These are phyloP conservation scores for Coelastrella sp. DNA, from an alignment of 139 green algal genomes.

Conservation along the genomic window DNA sequence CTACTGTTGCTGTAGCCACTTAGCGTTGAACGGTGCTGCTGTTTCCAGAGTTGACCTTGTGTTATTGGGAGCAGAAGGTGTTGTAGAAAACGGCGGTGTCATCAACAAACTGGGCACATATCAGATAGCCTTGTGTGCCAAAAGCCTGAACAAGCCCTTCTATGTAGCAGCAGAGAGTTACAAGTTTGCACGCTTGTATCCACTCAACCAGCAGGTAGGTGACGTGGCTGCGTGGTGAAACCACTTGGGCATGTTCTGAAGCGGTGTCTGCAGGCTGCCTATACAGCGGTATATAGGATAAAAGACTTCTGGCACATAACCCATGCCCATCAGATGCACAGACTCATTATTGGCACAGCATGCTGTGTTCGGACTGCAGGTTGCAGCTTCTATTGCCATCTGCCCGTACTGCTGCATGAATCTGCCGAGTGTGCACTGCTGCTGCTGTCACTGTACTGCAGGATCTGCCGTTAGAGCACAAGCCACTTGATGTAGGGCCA, in stretches of 20 bases:
- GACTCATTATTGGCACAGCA: too few relatives aligned
- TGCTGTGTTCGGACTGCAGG: too few relatives aligned
- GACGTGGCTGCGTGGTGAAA: neutral
- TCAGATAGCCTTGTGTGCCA: slow-evolving; percentile 69
- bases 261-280: neutral
- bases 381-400: neutral
- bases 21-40: neutral
- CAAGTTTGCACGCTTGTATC: slow-evolving; percentile 88
- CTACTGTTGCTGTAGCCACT: neutral
- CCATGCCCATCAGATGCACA: too few relatives aligned
- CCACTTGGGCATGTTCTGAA: too few relatives aligned
- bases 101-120: slow-evolving; percentile 97
- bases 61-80: slow-evolving; percentile 93
- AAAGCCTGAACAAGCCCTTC: slow-evolving; percentile 86
- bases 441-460: neutral
- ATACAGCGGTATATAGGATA: neutral
- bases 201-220: slow-evolving; percentile 41
- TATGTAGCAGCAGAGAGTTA: slow-evolving; percentile 97
- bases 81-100: slow-evolving; percentile 96
- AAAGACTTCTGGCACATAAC: too few relatives aligned
- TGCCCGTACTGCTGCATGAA: neutral
- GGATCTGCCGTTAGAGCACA: slow-evolving; percentile 87
- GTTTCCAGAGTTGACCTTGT: slow-evolving; percentile 85
- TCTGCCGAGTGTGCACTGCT: neutral
- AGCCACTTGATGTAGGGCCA: slow-evolving; percentile 83